phyloP scores from a whole-genome alignment of 164 flowering plant genomes.

The Malania oleifera region DNA sequence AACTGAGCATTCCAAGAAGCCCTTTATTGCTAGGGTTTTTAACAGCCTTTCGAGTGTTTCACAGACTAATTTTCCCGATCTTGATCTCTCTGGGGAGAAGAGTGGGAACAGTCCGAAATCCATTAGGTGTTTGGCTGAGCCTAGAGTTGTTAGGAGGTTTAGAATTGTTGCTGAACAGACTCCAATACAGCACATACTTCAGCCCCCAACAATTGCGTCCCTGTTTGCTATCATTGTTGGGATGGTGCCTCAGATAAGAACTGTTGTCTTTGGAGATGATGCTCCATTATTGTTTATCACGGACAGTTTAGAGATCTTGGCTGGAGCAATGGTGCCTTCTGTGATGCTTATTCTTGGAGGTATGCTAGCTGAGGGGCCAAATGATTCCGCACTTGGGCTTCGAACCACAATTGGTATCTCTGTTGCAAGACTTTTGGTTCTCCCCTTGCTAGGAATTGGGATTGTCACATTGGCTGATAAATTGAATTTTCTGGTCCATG shows the following conservation, averaged over 20 bases:
- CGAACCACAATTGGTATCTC: conserved; percentile 35
- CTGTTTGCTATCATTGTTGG: conserved; percentile 69
- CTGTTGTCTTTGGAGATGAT: conserved; percentile 55
- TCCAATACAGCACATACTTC: conserved; percentile 68
- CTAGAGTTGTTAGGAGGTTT: conserved; percentile 64
- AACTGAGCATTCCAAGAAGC: conserved; percentile 72
- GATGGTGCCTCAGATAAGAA: conserved; percentile 57
- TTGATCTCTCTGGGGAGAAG: conserved; percentile 33
- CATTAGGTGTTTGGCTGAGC: conserved; percentile 69
- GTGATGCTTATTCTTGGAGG: conserved; percentile 53
- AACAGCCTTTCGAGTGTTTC: conserved; percentile 44
- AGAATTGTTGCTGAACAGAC: conserved; percentile 83
- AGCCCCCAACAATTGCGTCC: conserved; percentile 88
- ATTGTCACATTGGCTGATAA: conserved; percentile 53
- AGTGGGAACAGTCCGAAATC: conserved; percentile 41
- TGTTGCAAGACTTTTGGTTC: conserved; percentile 59
- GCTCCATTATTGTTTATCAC: conserved; percentile 73
- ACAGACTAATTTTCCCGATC: conserved; percentile 37
- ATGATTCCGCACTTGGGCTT: conserved; percentile 33
- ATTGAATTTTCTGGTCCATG: conserved; percentile 36
- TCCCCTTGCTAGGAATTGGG: conserved; percentile 76
- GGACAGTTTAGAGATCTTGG: conserved; percentile 40
- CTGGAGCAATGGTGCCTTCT: conserved; percentile 44
- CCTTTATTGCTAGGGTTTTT: conserved; percentile 69
- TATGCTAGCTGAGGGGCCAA: conserved; percentile 49